Base-by-base conservation (phyloP, 2,329 filamentous ascomycete genomes). In the Mycosphaerelloides madeirae region DNA sequence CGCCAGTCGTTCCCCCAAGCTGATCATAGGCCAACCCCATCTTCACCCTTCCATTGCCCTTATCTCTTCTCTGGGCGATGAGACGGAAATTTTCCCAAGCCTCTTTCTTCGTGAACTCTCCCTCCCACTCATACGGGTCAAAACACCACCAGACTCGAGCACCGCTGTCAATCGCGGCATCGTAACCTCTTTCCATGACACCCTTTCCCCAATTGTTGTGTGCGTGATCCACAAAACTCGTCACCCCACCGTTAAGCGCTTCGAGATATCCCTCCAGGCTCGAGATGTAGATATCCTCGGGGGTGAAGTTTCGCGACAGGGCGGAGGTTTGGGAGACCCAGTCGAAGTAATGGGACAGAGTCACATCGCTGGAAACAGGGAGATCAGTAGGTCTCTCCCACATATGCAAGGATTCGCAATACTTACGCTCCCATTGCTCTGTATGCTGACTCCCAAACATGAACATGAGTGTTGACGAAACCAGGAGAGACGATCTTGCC, bases 401-500 rank as follows among this genome's bases (percentile, higher is more conserved):
- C 6, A 25, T 5, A 25, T 25, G 22, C 5, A 9, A 37, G 19
- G 18, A 37, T 37, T 22, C 9, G 16, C 13, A 22, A 22, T 18
- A 13, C 34, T 6, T 40, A 14, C 29, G 75, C 71, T 1, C 51
- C 72, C 1, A 80, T 53, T 0, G 76, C 78, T 53, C 75, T 77
- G 53, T 72, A 70, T 8, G 67, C 73, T 0, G 77, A 79, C 54
- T 80, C 75, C 78, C 77, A 79, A 0, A 71, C 68, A 48, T 78
- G 75, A 29, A 50, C 25, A 29, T 80, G 77, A 0, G 76, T 79
- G 58, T 80, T 74, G 45, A 80, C 65, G 58, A 80, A 79, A 7
- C 78, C 77, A 0, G 76, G 74, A 0, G 69, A 70, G 40, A 79
- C 65, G 46, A 79, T 79, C 53, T 77, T 75, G 41, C 70, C 65